Conservation (phyloP, 1,284 basidiomycete species). For the Grifola frondosa region DNA sequence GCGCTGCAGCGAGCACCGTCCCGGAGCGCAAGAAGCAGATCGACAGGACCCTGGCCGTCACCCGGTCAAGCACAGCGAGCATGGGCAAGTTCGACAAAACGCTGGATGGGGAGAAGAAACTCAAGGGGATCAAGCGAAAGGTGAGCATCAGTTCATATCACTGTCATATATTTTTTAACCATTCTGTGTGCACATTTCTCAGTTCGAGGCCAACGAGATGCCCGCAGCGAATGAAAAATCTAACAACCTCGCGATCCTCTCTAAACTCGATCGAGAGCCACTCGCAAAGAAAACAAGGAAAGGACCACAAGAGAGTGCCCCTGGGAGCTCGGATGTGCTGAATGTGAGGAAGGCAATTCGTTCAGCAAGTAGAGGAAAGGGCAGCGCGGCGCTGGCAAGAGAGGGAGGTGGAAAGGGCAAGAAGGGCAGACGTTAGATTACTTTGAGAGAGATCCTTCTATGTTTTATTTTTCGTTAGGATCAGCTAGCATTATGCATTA, state of each 20-base stretch:
- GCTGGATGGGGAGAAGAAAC: conserved; percentile 88
- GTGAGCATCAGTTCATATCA: conserved; percentile 42
- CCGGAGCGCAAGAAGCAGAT: conserved; percentile 69
- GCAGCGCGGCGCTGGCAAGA: conserved; percentile 53
- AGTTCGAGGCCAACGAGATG: conserved; percentile 83
- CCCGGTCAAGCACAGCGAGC: conserved; percentile 86
- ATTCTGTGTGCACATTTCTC: conserved; percentile 6
- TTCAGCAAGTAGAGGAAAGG: conserved; percentile 68
- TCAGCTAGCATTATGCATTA: too few species aligned
- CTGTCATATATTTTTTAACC: neutral
- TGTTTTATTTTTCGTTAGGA: neutral
- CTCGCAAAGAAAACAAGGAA: conserved; percentile 47
- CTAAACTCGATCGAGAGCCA: conserved; percentile 69
- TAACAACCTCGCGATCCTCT: conserved; percentile 72
- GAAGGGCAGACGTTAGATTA: conserved; percentile 18
- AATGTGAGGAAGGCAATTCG: conserved; percentile 89
- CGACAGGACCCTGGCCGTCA: conserved; percentile 75
- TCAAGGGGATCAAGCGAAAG: conserved; percentile 90
- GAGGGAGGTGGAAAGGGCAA: conserved; percentile 31
- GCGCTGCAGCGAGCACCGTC: conserved; percentile 34
- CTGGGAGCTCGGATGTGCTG: conserved; percentile 53
- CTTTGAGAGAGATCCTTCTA: neutral
- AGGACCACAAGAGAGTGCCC: conserved; percentile 50
- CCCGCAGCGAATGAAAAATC: conserved; percentile 70
- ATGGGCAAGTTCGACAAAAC: conserved; percentile 92